These are phyloP conservation scores for Epichloe coenophiala DNA, from an alignment of 2,329 filamentous ascomycete genomes.

Conservation along the genomic window DNA sequence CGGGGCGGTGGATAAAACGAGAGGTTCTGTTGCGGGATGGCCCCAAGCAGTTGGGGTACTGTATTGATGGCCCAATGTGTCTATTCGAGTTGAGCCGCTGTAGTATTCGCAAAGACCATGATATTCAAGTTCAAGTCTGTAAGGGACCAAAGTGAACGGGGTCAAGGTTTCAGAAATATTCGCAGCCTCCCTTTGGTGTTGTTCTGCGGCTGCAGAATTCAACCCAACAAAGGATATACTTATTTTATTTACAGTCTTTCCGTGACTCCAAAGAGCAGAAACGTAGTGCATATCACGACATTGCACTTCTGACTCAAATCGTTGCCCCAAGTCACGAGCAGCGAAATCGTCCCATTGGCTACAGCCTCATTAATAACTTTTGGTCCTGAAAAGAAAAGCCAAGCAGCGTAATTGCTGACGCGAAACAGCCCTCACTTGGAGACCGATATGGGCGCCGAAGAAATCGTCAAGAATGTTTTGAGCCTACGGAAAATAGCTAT, in stretches of 20 bases:
- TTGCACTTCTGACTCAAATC: too few relatives aligned
- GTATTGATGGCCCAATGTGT: conserved; percentile 60
- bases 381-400: too few relatives aligned
- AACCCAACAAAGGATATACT: too few relatives aligned
- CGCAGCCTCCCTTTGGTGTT: too few relatives aligned
- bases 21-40: conserved; percentile 71
- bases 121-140: too few relatives aligned
- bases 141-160: too few relatives aligned
- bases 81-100: conserved; percentile 51
- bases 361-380: conserved; percentile 39
- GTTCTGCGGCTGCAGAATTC: too few relatives aligned
- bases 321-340: conserved; percentile 16
- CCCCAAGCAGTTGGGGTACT: conserved; percentile 70
- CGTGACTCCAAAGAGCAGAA: too few relatives aligned
- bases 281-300: too few relatives aligned
- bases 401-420: background rate
- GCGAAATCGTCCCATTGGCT: conserved; percentile 35
- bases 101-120: background rate
- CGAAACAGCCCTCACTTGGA: conserved; percentile 29
- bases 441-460: conserved; percentile 23
- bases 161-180: too few relatives aligned
- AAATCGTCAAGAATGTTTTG: conserved; percentile 32
- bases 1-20: conserved; percentile 56
- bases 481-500: conserved; percentile 36
- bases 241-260: too few relatives aligned